Evolutionary conservation across 768 basidiomycete genomes (phyloP).

Genomic region (Boletus tylopilopsis): DNA sequence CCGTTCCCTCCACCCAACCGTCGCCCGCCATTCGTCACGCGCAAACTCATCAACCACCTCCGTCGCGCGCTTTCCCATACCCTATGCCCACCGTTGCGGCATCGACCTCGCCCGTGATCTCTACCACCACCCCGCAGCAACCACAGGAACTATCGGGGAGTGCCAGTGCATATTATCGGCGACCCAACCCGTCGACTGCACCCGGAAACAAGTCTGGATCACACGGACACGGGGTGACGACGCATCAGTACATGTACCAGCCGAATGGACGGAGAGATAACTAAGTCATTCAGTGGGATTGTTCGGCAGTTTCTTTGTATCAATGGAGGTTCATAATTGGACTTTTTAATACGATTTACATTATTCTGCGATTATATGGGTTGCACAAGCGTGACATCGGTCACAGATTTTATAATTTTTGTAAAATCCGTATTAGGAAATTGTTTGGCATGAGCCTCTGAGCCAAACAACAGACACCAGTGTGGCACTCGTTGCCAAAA

Average conservation of each 20-base stretch:
- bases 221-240: slow-evolving; percentile 24
- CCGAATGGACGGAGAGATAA: slow-evolving; percentile 38
- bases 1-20: slow-evolving; percentile 31
- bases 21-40: slow-evolving; percentile 34
- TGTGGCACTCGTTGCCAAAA: slow-evolving; percentile 19
- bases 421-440: background rate
- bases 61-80: slow-evolving; percentile 46
- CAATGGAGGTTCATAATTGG: no score
- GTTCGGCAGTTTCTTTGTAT: background rate
- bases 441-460: slow-evolving; percentile 27
- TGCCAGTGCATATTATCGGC: slow-evolving; percentile 53
- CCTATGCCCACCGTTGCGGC: slow-evolving; percentile 73
- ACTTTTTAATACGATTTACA: no score
- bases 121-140: slow-evolving; percentile 38
- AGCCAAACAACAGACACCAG: slow-evolving; percentile 19
- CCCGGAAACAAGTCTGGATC: slow-evolving; percentile 24
- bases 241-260: slow-evolving; percentile 46
- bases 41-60: slow-evolving; percentile 28
- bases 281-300: no score
- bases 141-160: slow-evolving; percentile 26
- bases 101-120: slow-evolving; percentile 54
- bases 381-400: slow-evolving; percentile 22
- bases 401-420: slow-evolving; percentile 13
- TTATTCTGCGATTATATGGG: slow-evolving; percentile 8
- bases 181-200: slow-evolving; percentile 30